Conservation (phyloP, 805 yeast genomes). For the Cyberlindnera galapagoensis region DNA sequence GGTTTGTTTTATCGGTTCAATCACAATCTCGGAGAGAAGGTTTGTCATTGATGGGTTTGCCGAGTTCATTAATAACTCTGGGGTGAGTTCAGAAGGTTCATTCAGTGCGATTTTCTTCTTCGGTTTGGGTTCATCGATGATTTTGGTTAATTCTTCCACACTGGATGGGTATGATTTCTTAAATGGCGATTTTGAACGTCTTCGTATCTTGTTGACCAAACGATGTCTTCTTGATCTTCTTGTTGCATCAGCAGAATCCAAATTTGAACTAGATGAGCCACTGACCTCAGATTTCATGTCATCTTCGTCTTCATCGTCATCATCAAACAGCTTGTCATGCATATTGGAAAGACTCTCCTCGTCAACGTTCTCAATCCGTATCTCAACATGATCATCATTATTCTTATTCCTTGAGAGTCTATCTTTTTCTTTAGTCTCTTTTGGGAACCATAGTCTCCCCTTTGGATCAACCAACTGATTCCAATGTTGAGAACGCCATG, state of each 20-base stretch:
- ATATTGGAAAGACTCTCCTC: constrained; percentile 9
- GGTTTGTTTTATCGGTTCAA: constrained; percentile 20
- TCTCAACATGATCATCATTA: constrained; percentile 6
- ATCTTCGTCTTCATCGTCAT: background rate
- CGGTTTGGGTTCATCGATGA: constrained; percentile 1
- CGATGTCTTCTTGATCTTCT: constrained; percentile 14
- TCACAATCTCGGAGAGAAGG: constrained; percentile 14
- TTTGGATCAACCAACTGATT: constrained; percentile 37
- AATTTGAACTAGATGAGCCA: no score
- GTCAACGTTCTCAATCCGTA: constrained; percentile 2
- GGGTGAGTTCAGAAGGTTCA: background rate
- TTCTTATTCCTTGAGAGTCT: no score
- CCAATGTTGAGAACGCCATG: constrained; percentile 56
- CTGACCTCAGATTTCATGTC: background rate
- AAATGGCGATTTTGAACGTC: constrained; percentile 21
- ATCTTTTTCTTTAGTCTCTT: constrained; percentile 1
- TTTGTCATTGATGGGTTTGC: background rate
- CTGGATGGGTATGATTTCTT: constrained; percentile 7
- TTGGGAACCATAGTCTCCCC: constrained; percentile 50
- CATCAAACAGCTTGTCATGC: constrained; percentile 20
- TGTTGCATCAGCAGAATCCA: no score
- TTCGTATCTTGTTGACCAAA: constrained; percentile 14
- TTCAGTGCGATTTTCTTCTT: no score
- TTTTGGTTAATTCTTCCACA: constrained; percentile 2
- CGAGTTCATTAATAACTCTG: background rate